Conservation (phyloP, 2,329 filamentous ascomycete genomes). For the Talaromyces atroroseus region DNA sequence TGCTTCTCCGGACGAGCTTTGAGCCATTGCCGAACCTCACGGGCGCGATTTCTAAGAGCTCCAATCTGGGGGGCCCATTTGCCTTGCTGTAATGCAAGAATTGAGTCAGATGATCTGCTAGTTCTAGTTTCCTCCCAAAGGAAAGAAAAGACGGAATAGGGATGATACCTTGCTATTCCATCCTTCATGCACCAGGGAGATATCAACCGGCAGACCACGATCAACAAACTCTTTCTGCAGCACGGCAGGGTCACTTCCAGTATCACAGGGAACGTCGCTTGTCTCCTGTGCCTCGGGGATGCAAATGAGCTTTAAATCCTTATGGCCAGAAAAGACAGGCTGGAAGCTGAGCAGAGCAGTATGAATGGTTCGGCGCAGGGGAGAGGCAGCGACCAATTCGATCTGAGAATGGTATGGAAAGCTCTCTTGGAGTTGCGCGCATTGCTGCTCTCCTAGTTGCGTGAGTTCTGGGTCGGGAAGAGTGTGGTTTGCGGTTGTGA, state of each 20-base stretch:
- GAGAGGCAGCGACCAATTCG: conserved; percentile 69
- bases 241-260: conserved; percentile 54
- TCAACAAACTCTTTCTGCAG: conserved; percentile 58
- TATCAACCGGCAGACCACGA: conserved; percentile 54
- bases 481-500: conserved; percentile 61
- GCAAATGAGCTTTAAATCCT: conserved; percentile 53
- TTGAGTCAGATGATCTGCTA: not conserved
- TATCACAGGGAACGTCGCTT: conserved; percentile 68
- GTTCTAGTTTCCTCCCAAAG: not conserved
- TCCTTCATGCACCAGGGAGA: conserved; percentile 54
- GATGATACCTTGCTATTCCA: conserved; percentile 65
- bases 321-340: conserved; percentile 44
- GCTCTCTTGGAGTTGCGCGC: conserved; percentile 52
- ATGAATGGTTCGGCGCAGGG: conserved; percentile 73
- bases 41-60: conserved; percentile 57
- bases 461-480: conserved; percentile 77
- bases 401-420: conserved; percentile 64
- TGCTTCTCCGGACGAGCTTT: conserved; percentile 53
- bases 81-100: conserved; percentile 25
- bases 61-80: conserved; percentile 42
- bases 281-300: conserved; percentile 77
- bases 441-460: conserved; percentile 69
- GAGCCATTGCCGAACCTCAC: conserved; percentile 56
- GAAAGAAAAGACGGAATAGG: not conserved
- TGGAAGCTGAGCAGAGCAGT: conserved; percentile 69